Evolutionary conservation across 805 yeast species (phyloP), one percentile per base, ranked within the genome.

Genomic region (Metschnikowia colocasiae): DNA sequence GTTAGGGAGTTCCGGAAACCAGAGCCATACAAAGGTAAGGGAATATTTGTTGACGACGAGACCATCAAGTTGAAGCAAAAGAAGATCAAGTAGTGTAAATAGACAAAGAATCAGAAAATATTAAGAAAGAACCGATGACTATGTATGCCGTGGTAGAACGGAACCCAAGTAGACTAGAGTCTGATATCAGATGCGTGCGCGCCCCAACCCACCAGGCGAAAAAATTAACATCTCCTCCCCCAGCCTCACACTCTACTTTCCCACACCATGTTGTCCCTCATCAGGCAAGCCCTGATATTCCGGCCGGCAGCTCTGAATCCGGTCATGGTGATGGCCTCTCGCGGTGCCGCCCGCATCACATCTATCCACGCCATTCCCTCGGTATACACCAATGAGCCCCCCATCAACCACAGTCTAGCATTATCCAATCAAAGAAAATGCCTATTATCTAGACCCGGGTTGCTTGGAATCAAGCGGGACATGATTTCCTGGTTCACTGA

Each of bases 11-110:
- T 81, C 75, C 88, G 87, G 64, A 95, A 95, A 51, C 99, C 99
- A 39, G 99, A 94, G 72, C 97, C 97, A 33, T 94, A 94, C 68
- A 94, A 94, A 73, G 99, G 99, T 64, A 95, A 95, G 59, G 99
- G 99, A 62, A 85, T 94, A 42, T 94, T 85, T 64, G 85, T 94
- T 43, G 87, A 91, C 67, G 86, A 82, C 61, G 98, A 94, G 73
- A 89, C 95, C 42, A 85, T 94, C 66, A 83, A 82, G 64, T 75
- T 92, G 62, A 94, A 94, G 79, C 88, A 85, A 58, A 88, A 88
- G 79, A 92, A 90, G 79, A 87, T 92, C 66, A 92, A 94, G 82
- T 92, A 78, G 49, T 47, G 48, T 40, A 45, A 34, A 42, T 45
- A 46, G 46, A 27, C 38, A 35, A 35, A n/a, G 7, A 29, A 25